These are phyloP conservation scores for Tremellales sp. DNA, from an alignment of 1,284 basidiomycete species.

Conservation along the genomic window DNA sequence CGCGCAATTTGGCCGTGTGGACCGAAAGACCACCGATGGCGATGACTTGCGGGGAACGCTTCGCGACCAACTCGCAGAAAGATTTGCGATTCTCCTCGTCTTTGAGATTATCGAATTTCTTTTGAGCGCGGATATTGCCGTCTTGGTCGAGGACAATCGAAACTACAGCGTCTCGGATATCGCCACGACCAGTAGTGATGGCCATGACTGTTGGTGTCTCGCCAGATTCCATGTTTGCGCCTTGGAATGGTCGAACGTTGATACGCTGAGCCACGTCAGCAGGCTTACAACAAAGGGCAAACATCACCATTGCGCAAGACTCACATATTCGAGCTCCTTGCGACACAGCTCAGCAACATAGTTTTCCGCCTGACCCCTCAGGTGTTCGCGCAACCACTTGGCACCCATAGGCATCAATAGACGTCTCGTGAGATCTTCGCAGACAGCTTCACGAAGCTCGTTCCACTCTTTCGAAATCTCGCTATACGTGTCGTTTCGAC, in stretches of 20 bases:
- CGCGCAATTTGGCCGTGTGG: constrained; percentile 56
- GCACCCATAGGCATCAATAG: constrained; percentile 70
- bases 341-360: constrained; percentile 65
- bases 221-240: constrained; percentile 61
- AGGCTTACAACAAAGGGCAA: neutral
- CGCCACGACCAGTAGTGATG: constrained; percentile 91
- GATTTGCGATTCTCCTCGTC: constrained; percentile 58
- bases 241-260: constrained; percentile 63
- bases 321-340: constrained; percentile 65
- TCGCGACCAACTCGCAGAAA: constrained; percentile 75
- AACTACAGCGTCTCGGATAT: constrained; percentile 83
- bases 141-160: constrained; percentile 81
- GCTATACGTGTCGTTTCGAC: constrained; percentile 78
- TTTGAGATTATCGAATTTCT: constrained; percentile 80
- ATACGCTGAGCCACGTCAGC: constrained; percentile 38
- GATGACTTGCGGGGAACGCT: constrained; percentile 80
- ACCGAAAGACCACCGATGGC: constrained; percentile 85
- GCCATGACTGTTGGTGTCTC: constrained; percentile 82
- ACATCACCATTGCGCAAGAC: constrained; percentile 32
- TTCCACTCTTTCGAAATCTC: constrained; percentile 92
- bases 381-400: constrained; percentile 84
- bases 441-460: constrained; percentile 70
- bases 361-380: constrained; percentile 88
- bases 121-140: constrained; percentile 81
- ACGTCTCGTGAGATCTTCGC: constrained; percentile 72